phyloP scores from a whole-genome alignment of 768 basidiomycete species.

The Hirschioporus abietinus region DNA sequence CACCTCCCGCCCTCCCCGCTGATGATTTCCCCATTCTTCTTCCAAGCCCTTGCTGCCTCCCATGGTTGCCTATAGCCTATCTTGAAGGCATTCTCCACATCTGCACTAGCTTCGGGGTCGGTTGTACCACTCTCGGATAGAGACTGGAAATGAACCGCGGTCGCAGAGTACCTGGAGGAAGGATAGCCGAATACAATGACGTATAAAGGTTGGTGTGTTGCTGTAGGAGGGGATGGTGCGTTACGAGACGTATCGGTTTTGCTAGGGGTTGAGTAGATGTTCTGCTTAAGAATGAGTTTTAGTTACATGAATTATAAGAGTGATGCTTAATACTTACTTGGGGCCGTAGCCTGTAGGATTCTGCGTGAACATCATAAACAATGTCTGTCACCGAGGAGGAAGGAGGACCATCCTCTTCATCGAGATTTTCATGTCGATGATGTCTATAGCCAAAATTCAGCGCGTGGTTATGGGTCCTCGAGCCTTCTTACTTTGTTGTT shows the following conservation, averaged over 20 bases:
- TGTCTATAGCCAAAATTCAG: not conserved
- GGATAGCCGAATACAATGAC: slow-evolving; percentile 90
- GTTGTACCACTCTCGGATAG: slow-evolving; percentile 51
- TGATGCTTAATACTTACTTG: slow-evolving; percentile 31
- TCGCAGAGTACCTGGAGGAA: slow-evolving; percentile 64
- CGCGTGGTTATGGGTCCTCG: slow-evolving; percentile 16
- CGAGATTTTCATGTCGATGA: slow-evolving; percentile 53
- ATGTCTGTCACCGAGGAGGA: slow-evolving; percentile 72
- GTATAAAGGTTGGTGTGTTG: slow-evolving; percentile 42
- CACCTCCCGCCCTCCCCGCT: slow-evolving; percentile 45
- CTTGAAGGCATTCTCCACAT: slow-evolving; percentile 76
- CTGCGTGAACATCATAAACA: slow-evolving; percentile 48
- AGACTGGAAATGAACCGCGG: slow-evolving; percentile 69
- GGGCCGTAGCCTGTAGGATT: slow-evolving; percentile 33
- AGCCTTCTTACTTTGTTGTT: slow-evolving; percentile 46
- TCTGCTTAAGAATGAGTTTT: slow-evolving; percentile 9
- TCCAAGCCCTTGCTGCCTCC: slow-evolving; percentile 73
- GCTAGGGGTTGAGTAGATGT: slow-evolving; percentile 28
- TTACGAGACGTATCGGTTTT: slow-evolving; percentile 16
- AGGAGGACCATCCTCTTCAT: slow-evolving; percentile 80
- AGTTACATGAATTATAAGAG: not conserved
- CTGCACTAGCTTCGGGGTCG: slow-evolving; percentile 59
- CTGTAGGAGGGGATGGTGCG: slow-evolving; percentile 21
- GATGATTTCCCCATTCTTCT: slow-evolving; percentile 79
- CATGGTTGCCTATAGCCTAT: slow-evolving; percentile 68